Evolutionary conservation across 2,329 filamentous ascomycete species (phyloP), one percentile per base, ranked within the genome.

Genomic region (Tolypocladium paradoxum): DNA sequence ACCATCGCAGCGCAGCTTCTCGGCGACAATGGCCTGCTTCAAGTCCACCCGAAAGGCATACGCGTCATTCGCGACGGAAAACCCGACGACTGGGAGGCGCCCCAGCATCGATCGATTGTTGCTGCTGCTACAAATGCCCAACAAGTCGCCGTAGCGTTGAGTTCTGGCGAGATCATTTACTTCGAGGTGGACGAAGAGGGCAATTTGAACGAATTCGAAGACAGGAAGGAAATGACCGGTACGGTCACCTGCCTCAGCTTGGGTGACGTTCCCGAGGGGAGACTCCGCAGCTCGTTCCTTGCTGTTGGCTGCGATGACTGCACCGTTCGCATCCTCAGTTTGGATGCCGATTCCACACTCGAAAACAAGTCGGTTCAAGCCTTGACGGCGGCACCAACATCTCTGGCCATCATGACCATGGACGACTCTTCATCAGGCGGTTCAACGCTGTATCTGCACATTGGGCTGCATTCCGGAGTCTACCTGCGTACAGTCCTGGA

Each of bases 251-350:
- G 88, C 60, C 76, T 99, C n/a, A 95, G 91, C 62, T 77, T 99
- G 50, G 93, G 92, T 3, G 87, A 93, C 51, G 90, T 97, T 16
- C 92, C 93, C 0, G 88, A 95, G 69, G 93, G 95, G 31, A 84
- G 90, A 49, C 75, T 92, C 43, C 81, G 95, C 66, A 96, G 91
- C 67, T 90, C 89, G 1, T 99, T 95, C 72, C 77, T 97, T 51
- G 95, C 95, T 45, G 92, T 99, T 46, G 95, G 95, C 6, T 97
- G 92, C 65, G 93, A 96, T 63, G 93, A 99, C 69, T 90, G 89
- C 55, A 97, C 93, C 0, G 93, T 99, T 51, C 87, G 93, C 51
- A 90, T 99, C 51, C 79, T 95, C 52, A 95, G 90, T 63, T 73
- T 96, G 33, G 90, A 95, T 63, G 90, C 90, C 0, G 91, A 96